Evolutionary conservation across 495 filamentous ascomycete species (phyloP).

Genomic region (Neurospora sp.): DNA sequence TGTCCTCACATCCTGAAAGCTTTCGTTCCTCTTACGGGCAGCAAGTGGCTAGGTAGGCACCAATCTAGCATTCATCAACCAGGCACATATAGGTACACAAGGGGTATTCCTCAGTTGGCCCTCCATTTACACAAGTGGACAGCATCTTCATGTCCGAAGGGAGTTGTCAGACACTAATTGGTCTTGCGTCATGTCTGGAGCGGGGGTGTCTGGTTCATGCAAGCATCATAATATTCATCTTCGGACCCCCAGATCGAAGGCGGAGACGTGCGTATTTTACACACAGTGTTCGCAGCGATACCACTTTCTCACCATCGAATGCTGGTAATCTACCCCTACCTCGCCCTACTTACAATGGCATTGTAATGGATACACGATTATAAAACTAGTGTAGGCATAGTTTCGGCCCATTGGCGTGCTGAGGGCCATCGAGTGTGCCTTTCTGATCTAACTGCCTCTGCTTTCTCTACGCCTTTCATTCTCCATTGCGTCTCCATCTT

Average conservation of each 20-base stretch:
- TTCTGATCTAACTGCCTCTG: background rate
- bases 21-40: background rate
- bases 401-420: background rate
- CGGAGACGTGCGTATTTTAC: background rate
- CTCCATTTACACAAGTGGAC: background rate
- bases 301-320: background rate
- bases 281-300: background rate
- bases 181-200: background rate
- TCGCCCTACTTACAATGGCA: background rate
- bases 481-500: background rate
- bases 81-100: background rate
- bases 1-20: background rate
- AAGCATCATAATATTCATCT: background rate
- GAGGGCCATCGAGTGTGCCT: background rate
- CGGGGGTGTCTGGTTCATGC: background rate
- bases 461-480: background rate
- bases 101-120: background rate
- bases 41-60: background rate
- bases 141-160: background rate
- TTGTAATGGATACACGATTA: background rate
- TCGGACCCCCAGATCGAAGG: background rate
- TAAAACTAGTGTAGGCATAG: background rate
- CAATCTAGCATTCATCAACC: background rate
- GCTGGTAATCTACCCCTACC: background rate
- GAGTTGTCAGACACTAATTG: background rate